A percentile compares a stretch with the other conserved stretches of the same genome.
These are phyloP conservation scores for Aspergillus kassunensis DNA, from an alignment of 495 filamentous ascomycete species.

Conservation along the genomic window DNA sequence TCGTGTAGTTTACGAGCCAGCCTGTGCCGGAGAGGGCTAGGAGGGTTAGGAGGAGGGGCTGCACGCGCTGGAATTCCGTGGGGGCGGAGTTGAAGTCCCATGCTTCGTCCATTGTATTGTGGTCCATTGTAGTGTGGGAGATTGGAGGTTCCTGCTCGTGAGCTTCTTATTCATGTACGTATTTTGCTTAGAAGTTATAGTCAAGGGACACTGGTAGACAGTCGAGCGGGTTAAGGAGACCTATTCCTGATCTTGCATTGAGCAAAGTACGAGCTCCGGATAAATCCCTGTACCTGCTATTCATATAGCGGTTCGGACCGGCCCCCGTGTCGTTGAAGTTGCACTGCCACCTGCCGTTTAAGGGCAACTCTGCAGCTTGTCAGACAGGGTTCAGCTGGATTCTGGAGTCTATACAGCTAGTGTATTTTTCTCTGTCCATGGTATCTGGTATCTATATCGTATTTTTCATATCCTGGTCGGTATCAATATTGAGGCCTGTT, in stretches of 20 bases:
- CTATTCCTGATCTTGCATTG: too few species aligned
- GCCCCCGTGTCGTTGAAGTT: not conserved
- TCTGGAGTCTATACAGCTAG: too few species aligned
- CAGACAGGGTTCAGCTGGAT: too few species aligned
- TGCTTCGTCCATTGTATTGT: not conserved
- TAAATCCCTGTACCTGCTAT: not conserved
- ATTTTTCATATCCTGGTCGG: too few species aligned
- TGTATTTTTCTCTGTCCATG: too few species aligned
- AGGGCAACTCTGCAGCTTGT: not conserved
- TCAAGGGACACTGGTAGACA: too few species aligned
- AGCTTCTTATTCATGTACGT: too few species aligned
- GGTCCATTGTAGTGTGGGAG: too few species aligned
- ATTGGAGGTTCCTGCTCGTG: too few species aligned
- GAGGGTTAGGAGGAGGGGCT: not conserved
- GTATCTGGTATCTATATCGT: not conserved
- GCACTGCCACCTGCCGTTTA: not conserved
- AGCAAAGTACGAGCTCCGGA: not conserved
- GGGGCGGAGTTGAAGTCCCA: not conserved
- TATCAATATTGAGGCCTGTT: not conserved
- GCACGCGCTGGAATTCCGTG: not conserved
- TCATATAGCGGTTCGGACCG: not conserved
- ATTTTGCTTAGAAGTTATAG: too few species aligned
- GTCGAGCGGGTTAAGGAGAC: too few species aligned
- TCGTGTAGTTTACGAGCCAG: constrained; percentile 6
- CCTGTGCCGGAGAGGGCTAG: not conserved